Percentiles rank a stretch among this genome's conserved stretches.
phyloP scores from a whole-genome alignment of 164 flowering plant genomes.

The Vitis amurensis region DNA sequence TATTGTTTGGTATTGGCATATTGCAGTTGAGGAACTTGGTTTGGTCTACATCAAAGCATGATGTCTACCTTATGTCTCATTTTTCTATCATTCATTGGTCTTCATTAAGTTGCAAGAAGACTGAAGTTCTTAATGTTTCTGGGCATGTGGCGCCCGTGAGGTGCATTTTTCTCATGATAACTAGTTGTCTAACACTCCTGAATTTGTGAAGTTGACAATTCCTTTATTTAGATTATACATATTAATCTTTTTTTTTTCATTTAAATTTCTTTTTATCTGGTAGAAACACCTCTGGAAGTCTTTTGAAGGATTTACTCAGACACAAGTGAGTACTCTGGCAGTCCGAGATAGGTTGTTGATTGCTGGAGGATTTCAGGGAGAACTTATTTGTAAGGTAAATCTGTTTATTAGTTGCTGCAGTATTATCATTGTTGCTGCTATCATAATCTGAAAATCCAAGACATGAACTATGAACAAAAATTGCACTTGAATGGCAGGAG shows the following conservation, averaged over 20 bases:
- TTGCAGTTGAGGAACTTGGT: slow-evolving; percentile 73
- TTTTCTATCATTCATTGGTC: slow-evolving; percentile 61
- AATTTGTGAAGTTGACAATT: too few relatives aligned
- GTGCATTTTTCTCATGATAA: slow-evolving; percentile 22
- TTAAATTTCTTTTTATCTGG: background rate
- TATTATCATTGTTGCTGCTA: too few relatives aligned
- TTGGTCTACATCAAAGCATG: slow-evolving; percentile 79
- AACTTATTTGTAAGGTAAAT: slow-evolving; percentile 84
- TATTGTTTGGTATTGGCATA: background rate
- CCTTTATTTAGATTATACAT: background rate
- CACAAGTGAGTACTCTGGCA: slow-evolving; percentile 65
- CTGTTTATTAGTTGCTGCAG: background rate
- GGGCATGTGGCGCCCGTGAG: slow-evolving; percentile 73
- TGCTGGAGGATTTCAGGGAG: slow-evolving; percentile 79
- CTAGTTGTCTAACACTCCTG: background rate
- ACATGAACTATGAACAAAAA: too few relatives aligned
- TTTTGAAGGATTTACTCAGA: slow-evolving; percentile 55
- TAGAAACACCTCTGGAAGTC: slow-evolving; percentile 67
- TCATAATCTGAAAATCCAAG: too few relatives aligned
- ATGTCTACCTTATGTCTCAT: slow-evolving; percentile 69
- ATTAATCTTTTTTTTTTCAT: background rate
- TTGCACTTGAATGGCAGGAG: too few relatives aligned
- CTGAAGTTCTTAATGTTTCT: slow-evolving; percentile 56
- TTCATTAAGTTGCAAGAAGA: slow-evolving; percentile 35
- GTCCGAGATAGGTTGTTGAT: slow-evolving; percentile 56